phyloP scores from a whole-genome alignment of 2,329 filamentous ascomycete species.

The Onygenales sp. region DNA sequence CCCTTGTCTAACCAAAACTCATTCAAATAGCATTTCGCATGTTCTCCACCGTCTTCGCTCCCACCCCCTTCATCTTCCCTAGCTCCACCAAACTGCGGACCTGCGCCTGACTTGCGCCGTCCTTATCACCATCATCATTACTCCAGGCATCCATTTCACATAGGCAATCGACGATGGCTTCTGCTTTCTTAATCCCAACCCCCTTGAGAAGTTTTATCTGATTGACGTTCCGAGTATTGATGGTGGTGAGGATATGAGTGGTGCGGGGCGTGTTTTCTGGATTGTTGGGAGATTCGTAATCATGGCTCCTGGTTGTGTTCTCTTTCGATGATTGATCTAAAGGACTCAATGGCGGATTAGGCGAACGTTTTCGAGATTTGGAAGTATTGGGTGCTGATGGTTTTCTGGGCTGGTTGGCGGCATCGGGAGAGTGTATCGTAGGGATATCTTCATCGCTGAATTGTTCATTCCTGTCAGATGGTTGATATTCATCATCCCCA shows the following conservation, averaged over 20 bases:
- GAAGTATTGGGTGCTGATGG: constrained; percentile 9
- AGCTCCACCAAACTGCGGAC: constrained; percentile 32
- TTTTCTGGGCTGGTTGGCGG: constrained; percentile 21
- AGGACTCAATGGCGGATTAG: neutral
- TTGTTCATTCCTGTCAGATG: constrained; percentile 14
- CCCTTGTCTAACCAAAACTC: neutral
- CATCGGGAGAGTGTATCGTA: constrained; percentile 11
- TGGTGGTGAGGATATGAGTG: constrained; percentile 33
- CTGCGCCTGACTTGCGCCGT: constrained; percentile 14
- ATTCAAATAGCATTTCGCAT: constrained; percentile 30
- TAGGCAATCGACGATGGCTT: constrained; percentile 39
- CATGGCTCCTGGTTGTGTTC: neutral
- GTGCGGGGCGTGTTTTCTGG: constrained; percentile 31
- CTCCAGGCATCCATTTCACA: constrained; percentile 29
- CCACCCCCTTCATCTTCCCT: constrained; percentile 35
- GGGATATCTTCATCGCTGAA: constrained; percentile 24
- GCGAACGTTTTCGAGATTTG: neutral
- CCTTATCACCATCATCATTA: constrained; percentile 7
- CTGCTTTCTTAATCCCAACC: constrained; percentile 39
- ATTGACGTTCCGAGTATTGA: constrained; percentile 37
- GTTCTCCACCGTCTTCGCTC: constrained; percentile 36
- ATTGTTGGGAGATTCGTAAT: constrained; percentile 6
- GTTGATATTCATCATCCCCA: constrained; percentile 24
- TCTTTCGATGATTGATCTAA: neutral
- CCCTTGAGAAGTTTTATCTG: constrained; percentile 39